Percentiles rank a stretch among this genome's conserved stretches.
These are phyloP conservation scores for Alternaria gaisen DNA, from an alignment of 2,329 filamentous ascomycete species.

Conservation along the genomic window DNA sequence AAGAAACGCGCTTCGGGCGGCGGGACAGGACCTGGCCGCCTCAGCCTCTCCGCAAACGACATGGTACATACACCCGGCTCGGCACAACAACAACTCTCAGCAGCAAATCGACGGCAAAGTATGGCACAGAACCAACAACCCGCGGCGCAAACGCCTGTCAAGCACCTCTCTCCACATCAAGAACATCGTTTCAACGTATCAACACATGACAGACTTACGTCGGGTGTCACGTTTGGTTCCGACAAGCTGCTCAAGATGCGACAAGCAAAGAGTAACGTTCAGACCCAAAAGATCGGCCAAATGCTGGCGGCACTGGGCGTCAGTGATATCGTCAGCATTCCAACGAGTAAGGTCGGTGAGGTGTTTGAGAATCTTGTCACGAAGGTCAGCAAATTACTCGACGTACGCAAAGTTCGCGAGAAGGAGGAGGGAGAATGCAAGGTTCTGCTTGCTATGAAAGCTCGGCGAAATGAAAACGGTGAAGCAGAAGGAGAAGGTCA, in stretches of 20 bases:
- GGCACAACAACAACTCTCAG: constrained; percentile 38
- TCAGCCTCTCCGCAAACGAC: constrained; percentile 50
- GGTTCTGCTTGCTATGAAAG: constrained; percentile 51
- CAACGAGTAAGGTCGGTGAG: constrained; percentile 74
- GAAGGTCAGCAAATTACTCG: constrained; percentile 74
- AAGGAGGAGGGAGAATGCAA: constrained; percentile 74
- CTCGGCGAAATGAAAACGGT: constrained; percentile 25
- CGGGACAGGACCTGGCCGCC: constrained; percentile 42
- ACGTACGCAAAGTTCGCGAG: constrained; percentile 76
- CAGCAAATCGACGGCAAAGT: constrained; percentile 47
- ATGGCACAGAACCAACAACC: constrained; percentile 46
- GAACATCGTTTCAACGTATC: constrained; percentile 84
- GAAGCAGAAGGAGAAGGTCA: constrained; percentile 23
- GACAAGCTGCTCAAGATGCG: constrained; percentile 82
- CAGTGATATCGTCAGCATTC: constrained; percentile 74
- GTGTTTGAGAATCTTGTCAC: constrained; percentile 75
- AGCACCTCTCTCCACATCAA: constrained; percentile 73
- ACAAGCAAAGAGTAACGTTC: constrained; percentile 77
- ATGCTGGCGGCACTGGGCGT: constrained; percentile 77
- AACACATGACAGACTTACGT: constrained; percentile 83
- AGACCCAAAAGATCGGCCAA: constrained; percentile 77
- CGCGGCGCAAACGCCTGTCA: constrained; percentile 51
- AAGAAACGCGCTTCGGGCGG: constrained; percentile 75
- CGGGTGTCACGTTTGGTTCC: constrained; percentile 89
- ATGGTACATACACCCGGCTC: constrained; percentile 48